These are phyloP conservation scores for Schwanniomyces pseudopolymorphus DNA, from an alignment of 805 yeast genomes.

Conservation along the genomic window DNA sequence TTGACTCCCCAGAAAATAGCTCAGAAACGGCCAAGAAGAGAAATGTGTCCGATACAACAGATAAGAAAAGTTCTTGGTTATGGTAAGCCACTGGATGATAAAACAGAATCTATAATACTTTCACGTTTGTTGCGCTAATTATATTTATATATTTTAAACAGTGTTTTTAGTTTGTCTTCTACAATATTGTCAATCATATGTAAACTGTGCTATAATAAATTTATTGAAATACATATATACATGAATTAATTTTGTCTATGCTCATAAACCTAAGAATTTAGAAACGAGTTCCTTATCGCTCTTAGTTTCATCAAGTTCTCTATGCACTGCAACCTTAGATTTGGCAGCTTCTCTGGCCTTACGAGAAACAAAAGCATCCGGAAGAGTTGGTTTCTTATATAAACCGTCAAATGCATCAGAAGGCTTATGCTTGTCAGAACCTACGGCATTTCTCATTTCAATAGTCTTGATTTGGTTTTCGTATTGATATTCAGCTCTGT, in stretches of 20 bases:
- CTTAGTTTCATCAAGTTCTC: slow-evolving; percentile 20
- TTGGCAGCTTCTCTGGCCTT: slow-evolving; percentile 25
- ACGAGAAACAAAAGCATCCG: slow-evolving; percentile 37
- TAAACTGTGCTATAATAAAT: slow-evolving; percentile 3
- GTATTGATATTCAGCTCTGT: slow-evolving; percentile 36
- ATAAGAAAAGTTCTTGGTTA: slow-evolving; percentile 18
- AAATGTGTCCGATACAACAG: background rate
- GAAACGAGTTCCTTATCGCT: slow-evolving; percentile 30
- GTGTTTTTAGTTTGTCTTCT: background rate
- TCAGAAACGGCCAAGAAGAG: background rate
- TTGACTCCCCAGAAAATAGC: slow-evolving; percentile 20
- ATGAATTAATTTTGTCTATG: slow-evolving; percentile 4
- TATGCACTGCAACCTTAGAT: slow-evolving; percentile 14
- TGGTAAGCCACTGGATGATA: slow-evolving; percentile 13
- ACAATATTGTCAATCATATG: background rate
- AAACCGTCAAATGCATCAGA: slow-evolving; percentile 75
- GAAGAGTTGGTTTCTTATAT: slow-evolving; percentile 43
- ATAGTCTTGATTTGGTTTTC: slow-evolving; percentile 53
- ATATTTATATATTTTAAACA: background rate
- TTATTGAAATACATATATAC: slow-evolving; percentile 7
- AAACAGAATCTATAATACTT: no score
- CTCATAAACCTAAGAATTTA: slow-evolving; percentile 28
- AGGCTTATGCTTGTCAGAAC: slow-evolving; percentile 70
- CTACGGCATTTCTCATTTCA: slow-evolving; percentile 49
- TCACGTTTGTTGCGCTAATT: no score